Evolutionary conservation across 2,329 filamentous ascomycete species (phyloP).

Genomic region (Tolypocladium endophyticum): DNA sequence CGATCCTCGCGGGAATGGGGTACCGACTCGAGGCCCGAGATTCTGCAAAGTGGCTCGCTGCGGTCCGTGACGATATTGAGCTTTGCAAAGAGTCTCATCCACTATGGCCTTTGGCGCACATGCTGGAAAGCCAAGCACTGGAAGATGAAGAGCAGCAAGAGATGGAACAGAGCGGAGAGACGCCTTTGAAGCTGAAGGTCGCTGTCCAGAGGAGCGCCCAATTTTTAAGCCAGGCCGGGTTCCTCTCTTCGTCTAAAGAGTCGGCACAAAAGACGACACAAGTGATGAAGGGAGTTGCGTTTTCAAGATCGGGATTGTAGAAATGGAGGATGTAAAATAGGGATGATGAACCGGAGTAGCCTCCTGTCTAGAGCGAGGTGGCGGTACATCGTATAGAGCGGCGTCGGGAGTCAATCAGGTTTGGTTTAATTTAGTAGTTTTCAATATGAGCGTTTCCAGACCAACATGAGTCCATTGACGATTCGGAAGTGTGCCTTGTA

Average conservation of each 20-base stretch:
- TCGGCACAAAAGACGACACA: neutral
- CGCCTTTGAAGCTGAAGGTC: neutral
- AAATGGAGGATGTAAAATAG: neutral
- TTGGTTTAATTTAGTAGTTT: neutral
- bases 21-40: neutral
- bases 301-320: neutral
- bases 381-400: neutral
- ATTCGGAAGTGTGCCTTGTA: neutral
- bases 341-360: neutral
- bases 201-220: slow-evolving; percentile 1
- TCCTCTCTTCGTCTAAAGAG: neutral
- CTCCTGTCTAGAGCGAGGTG: neutral
- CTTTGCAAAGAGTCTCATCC: slow-evolving; percentile 2
- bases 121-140: slow-evolving; percentile 1
- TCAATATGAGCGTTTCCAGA: neutral
- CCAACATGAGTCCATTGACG: neutral
- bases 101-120: slow-evolving; percentile 1
- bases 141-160: neutral
- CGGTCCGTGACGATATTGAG: slow-evolving; percentile 2
- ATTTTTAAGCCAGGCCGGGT: neutral
- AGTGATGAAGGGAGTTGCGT: neutral
- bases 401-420: neutral
- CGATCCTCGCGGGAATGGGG: neutral
- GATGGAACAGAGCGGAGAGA: neutral
- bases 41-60: neutral